phyloP scores from a whole-genome alignment of 2,329 filamentous ascomycete genomes.

The Calonectria pauciramosa region DNA sequence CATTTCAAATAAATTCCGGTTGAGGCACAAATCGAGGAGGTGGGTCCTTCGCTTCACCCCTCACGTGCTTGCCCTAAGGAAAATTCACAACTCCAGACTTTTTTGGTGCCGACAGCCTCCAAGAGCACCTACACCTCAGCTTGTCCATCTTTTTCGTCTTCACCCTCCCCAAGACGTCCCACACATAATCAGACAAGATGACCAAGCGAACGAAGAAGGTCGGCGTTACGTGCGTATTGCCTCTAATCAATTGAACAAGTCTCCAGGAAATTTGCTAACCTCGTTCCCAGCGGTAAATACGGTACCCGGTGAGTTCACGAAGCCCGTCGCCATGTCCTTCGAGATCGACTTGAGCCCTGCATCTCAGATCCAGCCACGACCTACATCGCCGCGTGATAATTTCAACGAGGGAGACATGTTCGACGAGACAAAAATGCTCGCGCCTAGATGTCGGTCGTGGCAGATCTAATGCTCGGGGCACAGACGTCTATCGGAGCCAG shows the following conservation, averaged over 20 bases:
- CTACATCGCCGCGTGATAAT: constrained; percentile 13
- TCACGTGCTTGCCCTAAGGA: constrained; percentile 60
- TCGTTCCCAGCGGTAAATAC: constrained; percentile 78
- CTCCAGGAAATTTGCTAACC: constrained; percentile 46
- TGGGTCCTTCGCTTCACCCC: constrained; percentile 47
- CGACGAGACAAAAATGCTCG: background rate
- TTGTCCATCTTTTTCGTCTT: constrained; percentile 49
- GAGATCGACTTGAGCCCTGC: constrained; percentile 33
- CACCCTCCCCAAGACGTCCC: constrained; percentile 51
- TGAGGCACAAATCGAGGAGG: constrained; percentile 13
- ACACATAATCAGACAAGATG: constrained; percentile 76
- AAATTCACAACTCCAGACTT: constrained; percentile 56
- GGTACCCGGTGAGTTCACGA: constrained; percentile 83
- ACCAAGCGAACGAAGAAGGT: constrained; percentile 98
- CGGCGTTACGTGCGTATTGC: constrained; percentile 80
- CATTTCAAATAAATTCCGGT: constrained; percentile 20
- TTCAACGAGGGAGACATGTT: constrained; percentile 15
- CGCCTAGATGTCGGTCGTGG: constrained; percentile 17
- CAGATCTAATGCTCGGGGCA: constrained; percentile 23
- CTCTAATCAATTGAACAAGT: constrained; percentile 20
- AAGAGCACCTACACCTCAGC: constrained; percentile 49
- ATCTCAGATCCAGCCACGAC: constrained; percentile 31
- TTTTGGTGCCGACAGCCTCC: constrained; percentile 49
- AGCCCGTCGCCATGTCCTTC: constrained; percentile 33
- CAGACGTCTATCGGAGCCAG: constrained; percentile 14